These are phyloP conservation scores for Saccharomyces hybrid DNA, from an alignment of 1,139 yeast genomes.

Conservation along the genomic window DNA sequence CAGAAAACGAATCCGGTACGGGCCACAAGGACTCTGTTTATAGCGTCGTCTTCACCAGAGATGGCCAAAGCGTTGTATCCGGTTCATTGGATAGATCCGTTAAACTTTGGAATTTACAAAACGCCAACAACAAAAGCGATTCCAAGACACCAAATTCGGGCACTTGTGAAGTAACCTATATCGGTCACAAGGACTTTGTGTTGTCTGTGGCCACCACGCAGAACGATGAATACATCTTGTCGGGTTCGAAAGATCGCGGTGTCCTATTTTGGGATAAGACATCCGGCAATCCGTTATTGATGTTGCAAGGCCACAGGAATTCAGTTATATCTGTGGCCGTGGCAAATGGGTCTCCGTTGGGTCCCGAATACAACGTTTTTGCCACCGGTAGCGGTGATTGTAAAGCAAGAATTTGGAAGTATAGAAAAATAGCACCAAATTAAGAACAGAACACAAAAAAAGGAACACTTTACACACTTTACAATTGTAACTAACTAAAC, in stretches of 20 bases:
- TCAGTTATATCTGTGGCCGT: conserved; percentile 94
- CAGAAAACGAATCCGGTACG: conserved; percentile 78
- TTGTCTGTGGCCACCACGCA: conserved; percentile 92
- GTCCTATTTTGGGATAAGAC: conserved; percentile 95
- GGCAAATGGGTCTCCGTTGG: conserved; percentile 63
- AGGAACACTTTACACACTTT: no score
- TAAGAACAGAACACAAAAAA: not conserved
- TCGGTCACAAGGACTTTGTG: conserved; percentile 95
- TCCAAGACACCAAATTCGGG: conserved; percentile 34
- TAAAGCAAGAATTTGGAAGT: conserved; percentile 94
- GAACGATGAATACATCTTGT: conserved; percentile 81
- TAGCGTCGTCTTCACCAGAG: conserved; percentile 87
- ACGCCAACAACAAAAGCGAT: conserved; percentile 34
- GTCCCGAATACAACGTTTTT: conserved; percentile 54
- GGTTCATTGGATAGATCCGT: conserved; percentile 96
- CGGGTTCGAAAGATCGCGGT: conserved; percentile 96
- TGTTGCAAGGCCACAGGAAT: conserved; percentile 96
- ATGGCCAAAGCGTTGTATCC: conserved; percentile 86
- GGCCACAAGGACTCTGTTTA: conserved; percentile 97
- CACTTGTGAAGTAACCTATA: conserved; percentile 84
- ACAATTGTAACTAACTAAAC: not conserved
- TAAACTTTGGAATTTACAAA: conserved; percentile 84
- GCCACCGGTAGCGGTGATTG: conserved; percentile 99
- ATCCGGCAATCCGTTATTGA: conserved; percentile 85
- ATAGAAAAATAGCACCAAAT: conserved; percentile 14